phyloP scores from a whole-genome alignment of 345 rosid genomes.

The Pistacia atlantica region DNA sequence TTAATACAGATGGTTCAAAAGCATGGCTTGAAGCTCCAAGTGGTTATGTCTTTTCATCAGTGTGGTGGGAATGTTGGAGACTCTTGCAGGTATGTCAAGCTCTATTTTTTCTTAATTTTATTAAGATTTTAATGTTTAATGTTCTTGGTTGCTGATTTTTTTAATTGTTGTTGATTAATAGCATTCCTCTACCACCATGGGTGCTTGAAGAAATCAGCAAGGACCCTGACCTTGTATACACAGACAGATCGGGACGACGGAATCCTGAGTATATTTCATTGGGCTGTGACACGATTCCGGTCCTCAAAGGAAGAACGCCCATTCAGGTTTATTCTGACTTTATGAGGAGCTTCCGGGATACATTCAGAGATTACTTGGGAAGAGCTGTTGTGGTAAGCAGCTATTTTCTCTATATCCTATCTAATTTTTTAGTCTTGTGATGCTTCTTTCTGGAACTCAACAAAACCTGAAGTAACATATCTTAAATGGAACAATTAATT shows the following conservation, averaged over 20 bases:
- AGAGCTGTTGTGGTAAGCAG: conserved; percentile 72
- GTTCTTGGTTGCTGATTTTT: background rate
- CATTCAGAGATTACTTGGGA: conserved; percentile 71
- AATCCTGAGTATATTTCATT: conserved; percentile 90
- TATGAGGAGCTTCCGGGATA: conserved; percentile 90
- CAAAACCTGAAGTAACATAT: too few relatives aligned
- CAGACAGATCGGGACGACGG: conserved; percentile 88
- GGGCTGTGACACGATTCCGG: conserved; percentile 85
- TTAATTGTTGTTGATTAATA: conserved; percentile 22
- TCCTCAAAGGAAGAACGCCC: conserved; percentile 88
- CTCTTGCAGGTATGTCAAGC: conserved; percentile 76
- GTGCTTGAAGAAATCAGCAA: conserved; percentile 91
- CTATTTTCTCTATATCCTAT: background rate
- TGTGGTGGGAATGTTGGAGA: conserved; percentile 99
- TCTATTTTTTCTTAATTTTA: background rate
- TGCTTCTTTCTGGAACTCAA: background rate
- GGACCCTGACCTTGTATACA: conserved; percentile 89
- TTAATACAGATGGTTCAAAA: conserved; percentile 82
- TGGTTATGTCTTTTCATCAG: conserved; percentile 97
- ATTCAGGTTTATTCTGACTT: conserved; percentile 89
- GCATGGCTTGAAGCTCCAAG: conserved; percentile 88
- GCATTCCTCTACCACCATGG: conserved; percentile 97
- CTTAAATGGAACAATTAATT: too few relatives aligned
- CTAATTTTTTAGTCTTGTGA: background rate
- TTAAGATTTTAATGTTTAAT: background rate